phyloP scores from a whole-genome alignment of 768 basidiomycete genomes.

The Amyloporia xantha region DNA sequence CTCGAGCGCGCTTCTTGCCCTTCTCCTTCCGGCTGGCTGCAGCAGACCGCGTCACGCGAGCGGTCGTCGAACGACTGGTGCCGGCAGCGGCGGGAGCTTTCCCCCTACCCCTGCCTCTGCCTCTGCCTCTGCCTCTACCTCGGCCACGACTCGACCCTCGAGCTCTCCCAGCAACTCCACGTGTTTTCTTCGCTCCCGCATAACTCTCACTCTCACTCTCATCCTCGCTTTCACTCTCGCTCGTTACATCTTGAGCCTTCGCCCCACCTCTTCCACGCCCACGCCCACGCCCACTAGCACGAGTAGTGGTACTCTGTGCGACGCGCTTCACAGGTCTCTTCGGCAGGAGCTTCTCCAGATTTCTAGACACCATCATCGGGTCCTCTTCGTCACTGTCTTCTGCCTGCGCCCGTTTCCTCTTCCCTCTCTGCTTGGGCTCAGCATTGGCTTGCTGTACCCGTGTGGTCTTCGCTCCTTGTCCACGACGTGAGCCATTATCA shows the following conservation, averaged over 20 bases:
- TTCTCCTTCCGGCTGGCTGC: slow-evolving; percentile 5
- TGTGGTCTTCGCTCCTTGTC: not conserved
- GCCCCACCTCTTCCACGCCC: slow-evolving; percentile 2
- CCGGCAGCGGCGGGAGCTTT: not conserved
- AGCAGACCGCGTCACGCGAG: slow-evolving; percentile 7
- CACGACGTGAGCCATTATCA: no score
- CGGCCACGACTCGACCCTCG: slow-evolving; percentile 4
- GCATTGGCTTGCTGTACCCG: not conserved
- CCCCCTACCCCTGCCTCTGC: slow-evolving; percentile 3
- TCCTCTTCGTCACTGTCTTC: slow-evolving; percentile 9
- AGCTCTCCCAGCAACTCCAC: not conserved
- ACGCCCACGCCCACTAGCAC: not conserved
- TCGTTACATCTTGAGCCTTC: not conserved
- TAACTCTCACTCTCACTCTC: slow-evolving; percentile 2
- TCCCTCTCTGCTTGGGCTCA: slow-evolving; percentile 3
- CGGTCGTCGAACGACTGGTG: slow-evolving; percentile 7
- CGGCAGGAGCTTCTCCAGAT: slow-evolving; percentile 18
- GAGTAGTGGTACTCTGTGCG: not conserved
- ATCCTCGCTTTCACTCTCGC: slow-evolving; percentile 1
- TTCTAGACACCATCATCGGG: slow-evolving; percentile 11
- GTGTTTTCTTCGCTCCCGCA: not conserved
- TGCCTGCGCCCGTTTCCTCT: slow-evolving; percentile 11
- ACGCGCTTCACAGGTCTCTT: slow-evolving; percentile 11
- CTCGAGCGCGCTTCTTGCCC: slow-evolving; percentile 12
- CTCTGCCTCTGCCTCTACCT: slow-evolving; percentile 4